phyloP scores from a whole-genome alignment of 2,329 filamentous ascomycete genomes.

The Penicillium sp. region DNA sequence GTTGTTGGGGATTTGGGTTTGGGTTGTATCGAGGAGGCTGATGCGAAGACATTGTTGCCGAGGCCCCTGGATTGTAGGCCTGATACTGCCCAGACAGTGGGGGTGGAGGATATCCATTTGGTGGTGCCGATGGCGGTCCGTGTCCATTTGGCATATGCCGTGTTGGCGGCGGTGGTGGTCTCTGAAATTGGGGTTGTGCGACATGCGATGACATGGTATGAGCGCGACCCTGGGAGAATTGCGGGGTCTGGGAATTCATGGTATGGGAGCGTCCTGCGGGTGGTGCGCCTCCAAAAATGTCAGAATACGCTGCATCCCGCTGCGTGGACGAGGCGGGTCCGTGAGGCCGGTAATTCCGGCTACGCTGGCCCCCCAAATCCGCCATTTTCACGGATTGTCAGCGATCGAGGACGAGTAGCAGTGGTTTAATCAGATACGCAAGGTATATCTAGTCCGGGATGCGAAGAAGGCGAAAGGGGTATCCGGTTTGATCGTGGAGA shows the following conservation, averaged over 20 bases:
- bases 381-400: constrained; percentile 49
- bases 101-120: constrained; percentile 39
- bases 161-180: constrained; percentile 41
- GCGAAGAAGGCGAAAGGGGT: constrained; percentile 15
- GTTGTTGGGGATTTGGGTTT: constrained; percentile 52
- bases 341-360: constrained; percentile 58
- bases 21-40: constrained; percentile 55
- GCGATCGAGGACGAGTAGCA: constrained; percentile 1
- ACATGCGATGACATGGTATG: constrained; percentile 69
- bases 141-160: constrained; percentile 48
- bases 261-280: constrained; percentile 89
- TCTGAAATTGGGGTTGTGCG: constrained; percentile 44
- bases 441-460: constrained; percentile 5
- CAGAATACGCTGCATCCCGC: constrained; percentile 91
- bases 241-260: constrained; percentile 76
- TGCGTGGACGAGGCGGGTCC: constrained; percentile 59
- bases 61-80: constrained; percentile 35
- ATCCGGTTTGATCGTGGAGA: constrained; percentile 33
- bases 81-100: constrained; percentile 43
- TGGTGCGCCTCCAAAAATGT: constrained; percentile 87
- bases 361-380: constrained; percentile 62
- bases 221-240: constrained; percentile 65
- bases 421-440: constrained; percentile 5
- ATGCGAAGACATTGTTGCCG: constrained; percentile 44
- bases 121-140: constrained; percentile 35